These are phyloP conservation scores for Globisporangium iwayamae DNA, from an alignment of 352 stramenopile genomes.

Conservation along the genomic window DNA sequence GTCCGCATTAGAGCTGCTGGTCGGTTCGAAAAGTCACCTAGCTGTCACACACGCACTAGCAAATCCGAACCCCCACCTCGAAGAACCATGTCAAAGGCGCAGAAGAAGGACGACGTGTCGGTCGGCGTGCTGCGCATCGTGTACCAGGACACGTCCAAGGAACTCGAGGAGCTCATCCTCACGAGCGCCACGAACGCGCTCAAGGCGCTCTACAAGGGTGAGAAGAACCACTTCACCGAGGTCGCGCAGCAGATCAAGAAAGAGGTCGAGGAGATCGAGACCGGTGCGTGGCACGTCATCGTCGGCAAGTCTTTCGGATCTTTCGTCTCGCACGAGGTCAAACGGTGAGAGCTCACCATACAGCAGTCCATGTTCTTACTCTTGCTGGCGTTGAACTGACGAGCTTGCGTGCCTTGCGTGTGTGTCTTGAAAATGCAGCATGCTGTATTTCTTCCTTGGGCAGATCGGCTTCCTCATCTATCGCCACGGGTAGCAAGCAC, in stretches of 20 bases:
- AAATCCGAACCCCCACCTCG: neutral
- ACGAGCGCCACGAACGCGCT: conserved; percentile 73
- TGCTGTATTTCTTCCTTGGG: conserved; percentile 81
- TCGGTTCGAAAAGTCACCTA: neutral
- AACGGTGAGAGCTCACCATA: conserved; percentile 45
- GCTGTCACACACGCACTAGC: neutral
- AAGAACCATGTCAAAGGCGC: conserved; percentile 58
- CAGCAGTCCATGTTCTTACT: too few species aligned
- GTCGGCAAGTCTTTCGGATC: conserved; percentile 85
- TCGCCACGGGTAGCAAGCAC: conserved; percentile 45
- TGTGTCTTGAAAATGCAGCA: conserved; percentile 27
- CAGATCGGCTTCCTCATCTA: conserved; percentile 82
- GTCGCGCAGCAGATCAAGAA: conserved; percentile 79
- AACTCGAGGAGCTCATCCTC: conserved; percentile 71
- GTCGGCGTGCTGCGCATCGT: conserved; percentile 66
- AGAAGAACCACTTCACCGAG: conserved; percentile 83
- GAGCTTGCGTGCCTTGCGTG: neutral
- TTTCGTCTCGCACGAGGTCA: conserved; percentile 83
- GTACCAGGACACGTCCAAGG: conserved; percentile 64
- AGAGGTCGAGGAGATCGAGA: conserved; percentile 63
- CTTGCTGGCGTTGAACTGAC: neutral
- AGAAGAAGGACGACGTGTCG: conserved; percentile 77
- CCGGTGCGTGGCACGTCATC: conserved; percentile 78
- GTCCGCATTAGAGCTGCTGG: too few species aligned
- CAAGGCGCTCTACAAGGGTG: conserved; percentile 79